Percentiles rank a stretch among this genome's conserved stretches.
These are phyloP conservation scores for Mikania micrantha DNA, from an alignment of 129 eudicot species.

Conservation along the genomic window DNA sequence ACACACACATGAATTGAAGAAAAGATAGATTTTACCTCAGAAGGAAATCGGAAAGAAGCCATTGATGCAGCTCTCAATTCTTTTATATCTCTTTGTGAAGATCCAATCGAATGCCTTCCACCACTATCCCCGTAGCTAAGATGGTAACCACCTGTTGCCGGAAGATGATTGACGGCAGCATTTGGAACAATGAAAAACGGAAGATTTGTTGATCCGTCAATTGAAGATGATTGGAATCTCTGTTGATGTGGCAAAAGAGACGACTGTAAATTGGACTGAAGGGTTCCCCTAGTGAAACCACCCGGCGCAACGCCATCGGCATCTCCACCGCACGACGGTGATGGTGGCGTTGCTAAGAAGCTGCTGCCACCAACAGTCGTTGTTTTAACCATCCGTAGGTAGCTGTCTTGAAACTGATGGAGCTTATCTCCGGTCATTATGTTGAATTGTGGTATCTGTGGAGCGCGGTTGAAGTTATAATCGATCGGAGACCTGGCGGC, in stretches of 20 bases:
- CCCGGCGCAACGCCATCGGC: constrained; percentile 43
- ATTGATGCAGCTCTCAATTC: constrained; percentile 29
- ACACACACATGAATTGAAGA: too few relatives aligned
- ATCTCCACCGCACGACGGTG: constrained; percentile 32
- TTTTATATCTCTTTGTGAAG: constrained; percentile 55
- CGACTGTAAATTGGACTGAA: constrained; percentile 90
- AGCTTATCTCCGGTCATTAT: constrained; percentile 30
- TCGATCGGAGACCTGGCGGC: constrained; percentile 46
- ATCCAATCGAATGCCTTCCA: constrained; percentile 43
- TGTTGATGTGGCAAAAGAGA: constrained; percentile 40
- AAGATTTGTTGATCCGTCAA: constrained; percentile 43
- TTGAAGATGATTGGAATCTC: constrained; percentile 41
- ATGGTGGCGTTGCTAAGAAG: constrained; percentile 40
- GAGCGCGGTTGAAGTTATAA: constrained; percentile 32
- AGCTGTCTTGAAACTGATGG: constrained; percentile 53
- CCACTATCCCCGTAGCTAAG: constrained; percentile 64
- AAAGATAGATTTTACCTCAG: constrained; percentile 27
- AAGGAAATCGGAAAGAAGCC: constrained; percentile 16
- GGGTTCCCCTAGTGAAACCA: constrained; percentile 99
- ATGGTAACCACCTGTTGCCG: constrained; percentile 42
- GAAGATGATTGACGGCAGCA: constrained; percentile 36
- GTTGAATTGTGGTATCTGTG: constrained; percentile 33
- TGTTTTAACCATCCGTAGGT: too few relatives aligned
- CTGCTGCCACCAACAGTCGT: too few relatives aligned
- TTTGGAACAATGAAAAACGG: constrained; percentile 55